phyloP scores from a whole-genome alignment of 768 basidiomycete genomes.

The Rhodosporidiobolus odoratus region DNA sequence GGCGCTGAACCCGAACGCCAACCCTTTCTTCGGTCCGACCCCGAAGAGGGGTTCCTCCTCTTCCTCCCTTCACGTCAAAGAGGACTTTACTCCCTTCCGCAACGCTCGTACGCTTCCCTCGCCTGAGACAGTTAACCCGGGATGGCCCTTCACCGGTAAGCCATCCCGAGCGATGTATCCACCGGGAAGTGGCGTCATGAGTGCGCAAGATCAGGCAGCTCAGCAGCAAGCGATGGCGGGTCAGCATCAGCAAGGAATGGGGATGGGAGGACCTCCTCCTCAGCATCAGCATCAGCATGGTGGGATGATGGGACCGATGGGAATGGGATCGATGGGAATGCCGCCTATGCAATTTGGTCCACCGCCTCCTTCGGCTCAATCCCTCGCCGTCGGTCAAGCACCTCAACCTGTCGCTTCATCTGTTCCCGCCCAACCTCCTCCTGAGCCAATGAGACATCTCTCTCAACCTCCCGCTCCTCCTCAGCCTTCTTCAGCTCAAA shows the following conservation, averaged over 20 bases:
- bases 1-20: constrained; percentile 25
- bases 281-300: neutral
- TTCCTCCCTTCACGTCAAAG: constrained; percentile 70
- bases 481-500: no score
- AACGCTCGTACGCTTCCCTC: constrained; percentile 61
- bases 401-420: no score
- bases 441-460: no score
- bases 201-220: neutral
- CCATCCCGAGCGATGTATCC: constrained; percentile 76
- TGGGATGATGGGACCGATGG: no score
- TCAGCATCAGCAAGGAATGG: no score
- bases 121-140: constrained; percentile 49
- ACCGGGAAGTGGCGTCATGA: constrained; percentile 24
- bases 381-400: no score
- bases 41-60: constrained; percentile 59
- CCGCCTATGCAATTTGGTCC: neutral
- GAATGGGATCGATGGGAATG: no score
- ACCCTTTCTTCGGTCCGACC: constrained; percentile 84
- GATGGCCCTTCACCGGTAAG: constrained; percentile 89
- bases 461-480: no score
- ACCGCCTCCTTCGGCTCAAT: neutral
- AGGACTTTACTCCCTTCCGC: constrained; percentile 97
- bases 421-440: no score
- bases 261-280: no score
- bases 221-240: no score